Evolutionary conservation across 495 filamentous ascomycete genomes (phyloP).

Genomic region (Ascodesmis nigricans): DNA sequence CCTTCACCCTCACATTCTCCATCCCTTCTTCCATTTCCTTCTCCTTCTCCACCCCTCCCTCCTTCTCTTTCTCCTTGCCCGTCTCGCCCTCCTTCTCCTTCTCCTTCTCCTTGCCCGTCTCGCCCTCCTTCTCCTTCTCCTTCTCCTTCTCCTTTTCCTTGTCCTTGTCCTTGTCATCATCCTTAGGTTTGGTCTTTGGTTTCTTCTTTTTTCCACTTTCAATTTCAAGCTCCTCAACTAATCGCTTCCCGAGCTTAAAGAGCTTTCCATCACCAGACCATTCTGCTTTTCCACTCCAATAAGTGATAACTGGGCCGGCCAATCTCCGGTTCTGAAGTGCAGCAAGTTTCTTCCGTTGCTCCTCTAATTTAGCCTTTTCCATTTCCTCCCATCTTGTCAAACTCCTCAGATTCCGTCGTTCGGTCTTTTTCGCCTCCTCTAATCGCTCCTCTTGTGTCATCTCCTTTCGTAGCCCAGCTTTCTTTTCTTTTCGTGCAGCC

Average conservation of each 20-base stretch:
- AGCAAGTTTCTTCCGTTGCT: constrained; percentile 55
- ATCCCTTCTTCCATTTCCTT: background rate
- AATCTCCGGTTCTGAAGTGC: constrained; percentile 67
- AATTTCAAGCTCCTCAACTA: constrained; percentile 16
- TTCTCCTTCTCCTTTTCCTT: constrained; percentile 6
- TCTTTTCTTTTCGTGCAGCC: constrained; percentile 49
- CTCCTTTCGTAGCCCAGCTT: constrained; percentile 34
- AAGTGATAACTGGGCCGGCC: constrained; percentile 73
- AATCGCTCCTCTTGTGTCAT: constrained; percentile 84
- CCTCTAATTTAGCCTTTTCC: constrained; percentile 67
- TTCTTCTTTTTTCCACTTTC: constrained; percentile 14
- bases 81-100: background rate
- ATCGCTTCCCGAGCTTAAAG: constrained; percentile 42
- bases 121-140: constrained; percentile 3
- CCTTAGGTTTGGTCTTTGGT: constrained; percentile 5
- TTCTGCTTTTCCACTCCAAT: constrained; percentile 73
- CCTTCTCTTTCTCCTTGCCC: background rate
- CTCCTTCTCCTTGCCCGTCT: constrained; percentile 1
- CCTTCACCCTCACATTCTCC: background rate
- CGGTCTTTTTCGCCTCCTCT: constrained; percentile 58
- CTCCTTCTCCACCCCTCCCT: background rate
- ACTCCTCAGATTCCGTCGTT: constrained; percentile 71
- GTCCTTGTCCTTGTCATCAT: background rate
- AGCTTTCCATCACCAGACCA: constrained; percentile 44
- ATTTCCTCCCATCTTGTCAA: constrained; percentile 83